Percentiles rank a stretch among this genome's conserved stretches.
These are phyloP conservation scores for Tetramitus jugosus DNA, from an alignment of 208 protist species.

Conservation along the genomic window DNA sequence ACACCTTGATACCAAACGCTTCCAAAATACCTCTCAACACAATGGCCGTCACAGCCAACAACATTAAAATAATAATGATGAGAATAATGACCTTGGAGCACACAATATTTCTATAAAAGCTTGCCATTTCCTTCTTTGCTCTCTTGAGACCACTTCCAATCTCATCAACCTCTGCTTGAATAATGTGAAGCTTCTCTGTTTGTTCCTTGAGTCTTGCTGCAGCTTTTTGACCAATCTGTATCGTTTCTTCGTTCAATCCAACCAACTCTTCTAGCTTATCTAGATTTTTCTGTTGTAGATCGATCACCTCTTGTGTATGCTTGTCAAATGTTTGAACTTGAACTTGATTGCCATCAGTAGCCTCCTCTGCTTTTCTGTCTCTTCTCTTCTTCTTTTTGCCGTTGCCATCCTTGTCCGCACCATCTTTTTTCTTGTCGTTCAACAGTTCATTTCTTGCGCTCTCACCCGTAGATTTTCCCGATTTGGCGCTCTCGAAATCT, in stretches of 20 bases:
- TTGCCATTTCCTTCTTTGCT: slow-evolving; percentile 6
- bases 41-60: background rate
- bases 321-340: too few relatives aligned
- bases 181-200: background rate
- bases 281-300: background rate
- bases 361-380: background rate
- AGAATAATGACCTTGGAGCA: background rate
- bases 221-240: slow-evolving; percentile 8
- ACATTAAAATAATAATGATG: background rate
- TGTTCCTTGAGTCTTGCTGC: slow-evolving; percentile 1
- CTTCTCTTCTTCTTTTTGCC: background rate
- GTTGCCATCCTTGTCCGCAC: background rate
- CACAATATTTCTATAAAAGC: background rate
- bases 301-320: too few relatives aligned
- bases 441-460: background rate
- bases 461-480: background rate
- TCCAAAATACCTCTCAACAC: background rate
- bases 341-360: background rate
- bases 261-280: background rate
- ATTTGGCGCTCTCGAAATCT: background rate
- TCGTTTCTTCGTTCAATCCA: background rate
- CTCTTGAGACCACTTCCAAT: background rate
- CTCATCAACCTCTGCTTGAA: slow-evolving; percentile 16
- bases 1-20: too few relatives aligned
- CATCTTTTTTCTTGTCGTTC: background rate